A percentile compares a stretch with the other conserved stretches of the same genome.
Evolutionary conservation across 2,329 filamentous ascomycete genomes (phyloP).

Genomic region (Neofusicoccum sp.): DNA sequence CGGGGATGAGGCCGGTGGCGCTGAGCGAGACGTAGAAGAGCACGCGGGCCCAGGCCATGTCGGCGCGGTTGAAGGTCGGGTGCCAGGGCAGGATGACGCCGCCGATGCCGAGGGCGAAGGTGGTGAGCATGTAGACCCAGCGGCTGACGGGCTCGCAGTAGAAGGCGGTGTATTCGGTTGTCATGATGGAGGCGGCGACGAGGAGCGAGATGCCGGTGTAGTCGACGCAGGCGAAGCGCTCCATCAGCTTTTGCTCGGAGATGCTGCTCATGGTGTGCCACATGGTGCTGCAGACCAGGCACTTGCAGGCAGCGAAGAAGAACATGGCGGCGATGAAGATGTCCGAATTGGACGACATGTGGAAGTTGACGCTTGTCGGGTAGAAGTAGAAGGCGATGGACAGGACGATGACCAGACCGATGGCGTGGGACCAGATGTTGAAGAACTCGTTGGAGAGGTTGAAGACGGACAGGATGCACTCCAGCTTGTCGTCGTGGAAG

Average conservation of each 20-base stretch:
- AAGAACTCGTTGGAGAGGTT: conserved; percentile 87
- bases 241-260: conserved; percentile 84
- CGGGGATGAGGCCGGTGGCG: conserved; percentile 84
- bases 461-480: conserved; percentile 83
- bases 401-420: conserved; percentile 86
- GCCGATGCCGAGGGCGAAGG: conserved; percentile 77
- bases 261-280: conserved; percentile 99
- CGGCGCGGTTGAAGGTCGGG: conserved; percentile 85
- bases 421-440: conserved; percentile 96
- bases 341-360: conserved; percentile 81
- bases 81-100: conserved; percentile 96
- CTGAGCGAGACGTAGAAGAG: conserved; percentile 88
- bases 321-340: conserved; percentile 90
- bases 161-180: conserved; percentile 97
- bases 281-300: conserved; percentile 88
- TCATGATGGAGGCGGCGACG: conserved; percentile 95
- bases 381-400: conserved; percentile 95
- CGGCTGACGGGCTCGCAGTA: conserved; percentile 92
- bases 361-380: conserved; percentile 83
- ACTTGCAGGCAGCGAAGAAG: conserved; percentile 95
- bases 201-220: conserved; percentile 97
- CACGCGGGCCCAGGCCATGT: conserved; percentile 93
- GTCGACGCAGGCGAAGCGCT: conserved; percentile 95
- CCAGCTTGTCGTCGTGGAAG: conserved; percentile 87
- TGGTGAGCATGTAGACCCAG: conserved; percentile 82